Percentiles rank a stretch among this genome's conserved stretches.
phyloP scores from a whole-genome alignment of 164 flowering plant genomes.

The Vitis amurensis region DNA sequence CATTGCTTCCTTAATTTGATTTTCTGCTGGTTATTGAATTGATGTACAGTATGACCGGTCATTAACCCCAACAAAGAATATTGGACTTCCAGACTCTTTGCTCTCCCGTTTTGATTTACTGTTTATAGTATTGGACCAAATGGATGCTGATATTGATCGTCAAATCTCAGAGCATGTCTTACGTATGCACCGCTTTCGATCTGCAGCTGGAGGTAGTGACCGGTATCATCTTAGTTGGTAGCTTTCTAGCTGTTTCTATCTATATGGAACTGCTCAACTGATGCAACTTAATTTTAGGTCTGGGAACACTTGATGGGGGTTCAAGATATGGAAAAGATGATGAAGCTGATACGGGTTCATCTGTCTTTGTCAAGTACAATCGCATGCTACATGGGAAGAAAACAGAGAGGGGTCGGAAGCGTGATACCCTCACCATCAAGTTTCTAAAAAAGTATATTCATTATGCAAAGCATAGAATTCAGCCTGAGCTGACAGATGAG shows the following conservation, averaged over 20 bases:
- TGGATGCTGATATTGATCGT: conserved; percentile 96
- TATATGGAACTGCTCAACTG: conserved; percentile 11
- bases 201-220: conserved; percentile 67
- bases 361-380: conserved; percentile 86
- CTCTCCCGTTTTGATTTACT: conserved; percentile 97
- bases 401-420: conserved; percentile 52
- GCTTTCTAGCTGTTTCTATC: not conserved
- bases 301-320: conserved; percentile 40
- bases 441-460: conserved; percentile 97
- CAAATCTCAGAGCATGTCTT: conserved; percentile 91
- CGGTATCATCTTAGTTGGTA: not conserved
- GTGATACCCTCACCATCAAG: conserved; percentile 81
- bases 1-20: conserved; percentile 13
- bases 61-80: conserved; percentile 95
- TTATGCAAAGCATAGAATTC: conserved; percentile 89
- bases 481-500: conserved; percentile 97
- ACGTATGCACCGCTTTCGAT: conserved; percentile 95
- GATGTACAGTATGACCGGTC: conserved; percentile 93
- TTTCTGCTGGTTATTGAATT: conserved; percentile 14
- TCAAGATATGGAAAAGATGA: conserved; percentile 71
- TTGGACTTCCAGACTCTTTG: conserved; percentile 97
- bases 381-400: conserved; percentile 88
- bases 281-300: conserved; percentile 38
- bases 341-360: conserved; percentile 60
- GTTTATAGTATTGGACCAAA: conserved; percentile 98